Evolutionary conservation across 2,329 filamentous ascomycete genomes (phyloP).

Genomic region (Rugonectria rugulosa): DNA sequence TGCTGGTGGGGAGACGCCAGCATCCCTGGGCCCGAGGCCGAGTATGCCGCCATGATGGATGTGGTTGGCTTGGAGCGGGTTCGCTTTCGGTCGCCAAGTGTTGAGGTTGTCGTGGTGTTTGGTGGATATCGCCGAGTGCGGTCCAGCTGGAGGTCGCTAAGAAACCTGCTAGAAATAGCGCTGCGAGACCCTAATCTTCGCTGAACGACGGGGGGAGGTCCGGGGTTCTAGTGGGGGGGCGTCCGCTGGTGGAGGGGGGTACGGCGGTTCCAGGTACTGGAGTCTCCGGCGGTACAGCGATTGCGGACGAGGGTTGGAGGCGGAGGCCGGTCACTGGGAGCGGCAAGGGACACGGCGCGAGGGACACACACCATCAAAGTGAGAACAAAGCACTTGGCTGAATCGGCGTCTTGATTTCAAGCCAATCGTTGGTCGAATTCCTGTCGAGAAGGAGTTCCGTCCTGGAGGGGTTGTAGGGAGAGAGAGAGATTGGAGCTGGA

Average conservation of each 20-base stretch:
- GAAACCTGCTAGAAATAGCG: constrained; percentile 8
- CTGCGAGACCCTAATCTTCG: constrained; percentile 3
- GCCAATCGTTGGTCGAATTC: constrained; percentile 28
- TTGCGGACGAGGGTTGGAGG: constrained; percentile 21
- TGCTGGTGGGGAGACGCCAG: constrained; percentile 32
- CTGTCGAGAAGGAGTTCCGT: not conserved
- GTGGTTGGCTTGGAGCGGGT: constrained; percentile 11
- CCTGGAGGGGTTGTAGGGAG: constrained; percentile 10
- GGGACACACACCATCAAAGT: constrained; percentile 36
- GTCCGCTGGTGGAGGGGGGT: constrained; percentile 25
- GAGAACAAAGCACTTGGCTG: constrained; percentile 25
- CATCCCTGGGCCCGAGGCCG: constrained; percentile 31
- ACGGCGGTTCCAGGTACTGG: constrained; percentile 36
- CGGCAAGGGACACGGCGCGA: constrained; percentile 35
- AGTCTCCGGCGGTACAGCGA: constrained; percentile 30
- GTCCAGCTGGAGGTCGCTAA: not conserved
- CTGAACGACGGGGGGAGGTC: constrained; percentile 8
- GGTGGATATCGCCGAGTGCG: constrained; percentile 19
- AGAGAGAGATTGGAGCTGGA: constrained; percentile 21
- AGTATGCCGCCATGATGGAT: constrained; percentile 36
- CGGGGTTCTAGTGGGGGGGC: constrained; percentile 23
- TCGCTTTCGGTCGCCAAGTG: constrained; percentile 20
- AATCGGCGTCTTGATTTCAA: constrained; percentile 23
- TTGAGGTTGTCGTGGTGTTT: not conserved
- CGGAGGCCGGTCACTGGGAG: constrained; percentile 33